phyloP scores from a whole-genome alignment of 208 protist genomes.

The Crithidia sp. region DNA sequence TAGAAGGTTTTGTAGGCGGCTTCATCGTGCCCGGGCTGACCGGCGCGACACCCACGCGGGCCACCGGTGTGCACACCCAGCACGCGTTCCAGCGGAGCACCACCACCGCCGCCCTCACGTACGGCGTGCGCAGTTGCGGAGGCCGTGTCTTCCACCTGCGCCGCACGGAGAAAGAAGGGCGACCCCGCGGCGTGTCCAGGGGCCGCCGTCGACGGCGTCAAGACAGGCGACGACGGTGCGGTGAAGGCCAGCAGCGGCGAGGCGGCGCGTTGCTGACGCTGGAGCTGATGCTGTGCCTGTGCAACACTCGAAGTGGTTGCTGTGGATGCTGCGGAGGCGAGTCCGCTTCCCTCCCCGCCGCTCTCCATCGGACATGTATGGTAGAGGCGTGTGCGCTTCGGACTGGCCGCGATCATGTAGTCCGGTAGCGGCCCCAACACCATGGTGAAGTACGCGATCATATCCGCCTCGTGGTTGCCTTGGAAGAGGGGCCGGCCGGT shows the following conservation, averaged over 20 bases:
- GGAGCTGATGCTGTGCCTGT: conserved; percentile 4
- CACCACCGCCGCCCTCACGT: not conserved
- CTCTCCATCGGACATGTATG: conserved; percentile 17
- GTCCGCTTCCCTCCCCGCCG: not conserved
- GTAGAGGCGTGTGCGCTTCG: conserved; percentile 66
- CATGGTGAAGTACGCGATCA: conserved; percentile 93
- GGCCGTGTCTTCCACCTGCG: conserved; percentile 21
- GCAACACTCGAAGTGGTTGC: not conserved
- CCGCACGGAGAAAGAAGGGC: conserved; percentile 30
- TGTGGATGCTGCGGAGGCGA: conserved; percentile 3
- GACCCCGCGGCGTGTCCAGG: conserved; percentile 33
- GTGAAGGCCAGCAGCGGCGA: conserved; percentile 18
- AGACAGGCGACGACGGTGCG: not conserved
- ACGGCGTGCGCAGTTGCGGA: conserved; percentile 21
- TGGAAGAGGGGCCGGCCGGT: conserved; percentile 97
- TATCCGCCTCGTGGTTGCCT: conserved; percentile 95
- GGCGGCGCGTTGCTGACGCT: conserved; percentile 18
- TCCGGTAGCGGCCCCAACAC: conserved; percentile 76
- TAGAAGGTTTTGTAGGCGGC: conserved; percentile 72
- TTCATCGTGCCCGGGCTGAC: conserved; percentile 76
- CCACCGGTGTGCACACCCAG: conserved; percentile 80
- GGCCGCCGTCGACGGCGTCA: conserved; percentile 20
- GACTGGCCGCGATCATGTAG: conserved; percentile 74
- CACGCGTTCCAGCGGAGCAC: conserved; percentile 50
- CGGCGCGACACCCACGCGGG: conserved; percentile 75